These are phyloP conservation scores for Metschnikowia matae DNA, from an alignment of 805 yeast genomes.

Conservation along the genomic window DNA sequence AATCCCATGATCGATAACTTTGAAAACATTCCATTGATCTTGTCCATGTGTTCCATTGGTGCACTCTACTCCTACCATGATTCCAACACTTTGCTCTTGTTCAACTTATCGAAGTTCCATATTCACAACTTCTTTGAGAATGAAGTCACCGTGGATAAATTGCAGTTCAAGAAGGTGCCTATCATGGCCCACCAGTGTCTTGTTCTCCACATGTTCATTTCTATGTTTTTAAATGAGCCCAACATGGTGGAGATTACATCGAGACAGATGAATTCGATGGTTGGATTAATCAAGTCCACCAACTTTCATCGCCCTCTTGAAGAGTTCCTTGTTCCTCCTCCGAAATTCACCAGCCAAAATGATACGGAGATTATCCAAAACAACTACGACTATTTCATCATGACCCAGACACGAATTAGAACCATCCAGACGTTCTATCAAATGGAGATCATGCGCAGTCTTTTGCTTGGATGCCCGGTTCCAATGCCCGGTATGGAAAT, in stretches of 20 bases:
- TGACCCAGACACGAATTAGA: conserved; percentile 53
- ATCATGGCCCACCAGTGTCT: conserved; percentile 54
- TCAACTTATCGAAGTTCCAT: conserved; percentile 62
- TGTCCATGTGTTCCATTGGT: conserved; percentile 85
- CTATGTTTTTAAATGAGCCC: conserved; percentile 53
- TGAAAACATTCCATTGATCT: conserved; percentile 58
- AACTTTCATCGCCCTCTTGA: conserved; percentile 50
- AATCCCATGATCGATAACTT: conserved; percentile 36
- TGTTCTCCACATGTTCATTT: conserved; percentile 51
- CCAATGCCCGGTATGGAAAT: conserved; percentile 40
- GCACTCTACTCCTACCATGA: conserved; percentile 82
- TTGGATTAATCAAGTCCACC: conserved; percentile 51
- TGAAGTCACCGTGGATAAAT: conserved; percentile 41
- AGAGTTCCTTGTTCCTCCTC: conserved; percentile 17
- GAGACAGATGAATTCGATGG: conserved; percentile 51
- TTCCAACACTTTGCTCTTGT: conserved; percentile 65
- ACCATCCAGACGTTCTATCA: conserved; percentile 50
- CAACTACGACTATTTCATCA: conserved; percentile 48
- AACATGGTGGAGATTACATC: conserved; percentile 48
- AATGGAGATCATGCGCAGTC: conserved; percentile 45
- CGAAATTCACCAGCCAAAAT: conserved; percentile 20
- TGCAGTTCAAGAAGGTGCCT: conserved; percentile 51
- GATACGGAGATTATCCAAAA: conserved; percentile 30
- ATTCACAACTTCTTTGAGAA: conserved; percentile 63
- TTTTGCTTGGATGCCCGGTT: conserved; percentile 40